These are phyloP conservation scores for Sclerospora graminicola DNA, from an alignment of 352 stramenopile species.

Conservation along the genomic window DNA sequence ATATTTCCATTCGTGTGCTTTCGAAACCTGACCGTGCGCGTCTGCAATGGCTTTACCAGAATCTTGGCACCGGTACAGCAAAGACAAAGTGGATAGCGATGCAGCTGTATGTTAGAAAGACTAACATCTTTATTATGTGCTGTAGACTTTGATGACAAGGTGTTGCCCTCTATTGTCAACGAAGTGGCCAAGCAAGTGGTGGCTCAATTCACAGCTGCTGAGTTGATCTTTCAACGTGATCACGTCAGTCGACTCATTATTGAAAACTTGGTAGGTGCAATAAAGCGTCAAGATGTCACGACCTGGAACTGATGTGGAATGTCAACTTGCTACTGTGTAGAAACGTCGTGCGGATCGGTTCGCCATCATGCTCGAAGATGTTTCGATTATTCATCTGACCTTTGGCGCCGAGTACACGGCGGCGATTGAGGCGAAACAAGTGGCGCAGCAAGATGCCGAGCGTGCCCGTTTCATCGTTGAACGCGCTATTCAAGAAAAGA, in stretches of 20 bases:
- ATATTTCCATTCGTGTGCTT: constrained; percentile 97
- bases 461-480: constrained; percentile 98
- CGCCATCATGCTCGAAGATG: constrained; percentile 94
- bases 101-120: neutral
- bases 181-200: constrained; percentile 99
- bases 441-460: constrained; percentile 99
- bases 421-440: constrained; percentile 99
- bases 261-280: constrained; percentile 82
- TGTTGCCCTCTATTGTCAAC: constrained; percentile 98
- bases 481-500: constrained; percentile 98
- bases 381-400: constrained; percentile 98
- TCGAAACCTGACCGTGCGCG: constrained; percentile 90
- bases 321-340: constrained; percentile 20
- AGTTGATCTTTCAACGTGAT: constrained; percentile 99
- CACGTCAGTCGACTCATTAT: constrained; percentile 92
- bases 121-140: neutral
- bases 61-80: constrained; percentile 83
- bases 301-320: constrained; percentile 4
- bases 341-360: constrained; percentile 86
- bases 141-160: constrained; percentile 96
- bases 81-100: neutral
- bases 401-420: constrained; percentile 98
- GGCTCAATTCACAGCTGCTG: constrained; percentile 97
- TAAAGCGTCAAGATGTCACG: neutral
- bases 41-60: constrained; percentile 95